A percentile compares a stretch with the other conserved stretches of the same genome.
Conservation (phyloP, 345 rosid genomes). For the Anastatica hierochuntica region DNA sequence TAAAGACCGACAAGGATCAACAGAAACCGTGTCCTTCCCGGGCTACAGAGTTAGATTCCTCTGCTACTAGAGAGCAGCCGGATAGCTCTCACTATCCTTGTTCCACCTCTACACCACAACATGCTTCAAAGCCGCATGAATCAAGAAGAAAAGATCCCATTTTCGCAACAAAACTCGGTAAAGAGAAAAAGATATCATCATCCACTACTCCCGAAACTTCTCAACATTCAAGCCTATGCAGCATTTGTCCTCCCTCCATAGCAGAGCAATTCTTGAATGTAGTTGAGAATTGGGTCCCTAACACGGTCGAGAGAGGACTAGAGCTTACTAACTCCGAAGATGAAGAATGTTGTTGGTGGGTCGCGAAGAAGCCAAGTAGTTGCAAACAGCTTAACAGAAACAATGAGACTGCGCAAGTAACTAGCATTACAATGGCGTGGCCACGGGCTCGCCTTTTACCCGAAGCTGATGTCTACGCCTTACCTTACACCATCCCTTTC, state of each 20-base stretch:
- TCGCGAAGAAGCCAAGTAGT: constrained; percentile 10
- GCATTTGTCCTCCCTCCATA: constrained; percentile 27
- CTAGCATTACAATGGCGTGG: constrained; percentile 15
- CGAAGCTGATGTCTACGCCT: constrained; percentile 37
- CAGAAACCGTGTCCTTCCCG: constrained; percentile 32
- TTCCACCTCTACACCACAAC: constrained; percentile 22
- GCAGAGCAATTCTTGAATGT: constrained; percentile 27
- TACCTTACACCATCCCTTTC: constrained; percentile 64
- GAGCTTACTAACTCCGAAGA: constrained; percentile 25
- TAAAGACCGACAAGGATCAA: constrained; percentile 31
- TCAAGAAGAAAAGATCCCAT: constrained; percentile 13
- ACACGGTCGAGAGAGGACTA: constrained; percentile 9
- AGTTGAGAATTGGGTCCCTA: constrained; percentile 46
- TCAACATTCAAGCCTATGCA: constrained; percentile 15
- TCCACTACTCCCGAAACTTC: not conserved
- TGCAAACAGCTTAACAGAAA: constrained; percentile 15
- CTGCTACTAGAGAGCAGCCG: constrained; percentile 18
- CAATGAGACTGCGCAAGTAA: constrained; percentile 6
- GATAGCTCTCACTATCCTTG: constrained; percentile 24
- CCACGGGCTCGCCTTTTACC: constrained; percentile 39
- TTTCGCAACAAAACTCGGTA: not conserved
- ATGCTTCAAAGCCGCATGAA: constrained; percentile 2
- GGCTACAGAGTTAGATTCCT: constrained; percentile 9
- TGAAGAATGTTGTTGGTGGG: constrained; percentile 43
- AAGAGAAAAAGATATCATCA: constrained; percentile 8